A percentile compares a stretch with the other conserved stretches of the same genome.
These are phyloP conservation scores for Melastoma malabathricum DNA, from an alignment of 345 rosid genomes.

Conservation along the genomic window DNA sequence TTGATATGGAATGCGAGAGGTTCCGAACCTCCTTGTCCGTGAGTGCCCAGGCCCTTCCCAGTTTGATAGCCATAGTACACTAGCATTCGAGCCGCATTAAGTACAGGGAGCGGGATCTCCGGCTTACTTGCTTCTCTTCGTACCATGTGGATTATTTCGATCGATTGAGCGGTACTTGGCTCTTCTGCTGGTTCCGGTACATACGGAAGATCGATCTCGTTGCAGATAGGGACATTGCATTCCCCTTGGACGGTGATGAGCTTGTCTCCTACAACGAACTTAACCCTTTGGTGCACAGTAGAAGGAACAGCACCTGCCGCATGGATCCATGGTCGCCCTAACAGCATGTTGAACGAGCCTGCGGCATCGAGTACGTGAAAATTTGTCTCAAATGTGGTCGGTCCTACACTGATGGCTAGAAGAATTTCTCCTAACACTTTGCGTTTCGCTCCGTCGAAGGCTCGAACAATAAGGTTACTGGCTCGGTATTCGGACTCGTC, in stretches of 20 bases:
- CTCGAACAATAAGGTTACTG: not conserved
- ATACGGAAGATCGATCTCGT: not conserved
- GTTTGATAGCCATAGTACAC: not conserved
- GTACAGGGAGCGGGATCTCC: too few species aligned
- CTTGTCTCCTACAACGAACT: not conserved
- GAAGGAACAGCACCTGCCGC: not conserved
- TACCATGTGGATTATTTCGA: not conserved
- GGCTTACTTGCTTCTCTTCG: too few species aligned
- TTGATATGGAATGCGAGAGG: too few species aligned
- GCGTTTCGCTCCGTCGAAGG: not conserved
- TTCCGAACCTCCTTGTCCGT: too few species aligned
- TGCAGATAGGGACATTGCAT: not conserved
- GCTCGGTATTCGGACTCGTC: too few species aligned
- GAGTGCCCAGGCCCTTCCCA: too few species aligned
- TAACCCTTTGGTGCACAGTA: not conserved
- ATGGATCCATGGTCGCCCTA: constrained; percentile 1
- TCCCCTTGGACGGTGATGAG: not conserved
- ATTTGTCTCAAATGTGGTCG: not conserved
- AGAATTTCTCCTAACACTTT: not conserved
- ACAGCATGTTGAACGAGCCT: not conserved
- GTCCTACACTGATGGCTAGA: not conserved
- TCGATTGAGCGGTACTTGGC: not conserved
- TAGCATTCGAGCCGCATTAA: not conserved
- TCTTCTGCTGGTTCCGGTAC: not conserved
- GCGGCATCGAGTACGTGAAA: constrained; percentile 4